Evolutionary conservation across 257 asterid species (phyloP), one percentile per base, ranked within the genome.

Genomic region (Cinchona pubescens): DNA sequence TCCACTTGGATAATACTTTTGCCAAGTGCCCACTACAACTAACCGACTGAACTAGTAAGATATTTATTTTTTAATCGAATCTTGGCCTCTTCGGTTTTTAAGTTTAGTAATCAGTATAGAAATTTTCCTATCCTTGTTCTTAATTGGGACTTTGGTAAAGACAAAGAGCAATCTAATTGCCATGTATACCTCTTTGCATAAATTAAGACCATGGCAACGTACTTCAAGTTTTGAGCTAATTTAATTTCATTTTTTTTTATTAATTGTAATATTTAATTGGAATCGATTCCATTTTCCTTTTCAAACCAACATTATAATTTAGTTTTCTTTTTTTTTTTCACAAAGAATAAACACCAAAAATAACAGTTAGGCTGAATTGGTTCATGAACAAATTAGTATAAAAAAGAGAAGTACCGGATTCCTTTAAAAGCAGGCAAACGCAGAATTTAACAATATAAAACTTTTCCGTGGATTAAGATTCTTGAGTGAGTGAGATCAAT

Each of bases 1-100:
- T 69, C 73, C 55, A 43, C 42, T 29, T n/a, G 72, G 49, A 43
- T 64, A 79, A 55, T 64, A 69, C 71, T 73, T 60, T 72, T 77
- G 73, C 82, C 70, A 34, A 76, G 72, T 69, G 67, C 72, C 85
- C 84, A 83, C 84, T 82, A 74, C 79, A 82, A 69, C 77, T 42
- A 76, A 56, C 69, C 61, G 8, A 29, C 58, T 56, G 34, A 60
- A 51, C 59, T 69, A 48, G 53, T 6, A 5, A 58, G 19, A 62
- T 38, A 59, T 27, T 55, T 55, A 10, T 40, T 38, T 37, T 30
- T 40, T 8, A 30, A 16, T 29, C n/a, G 25, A 53, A 58, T 29
- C 58, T 72, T 59, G 58, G 27, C 40, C 69, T 58, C 10, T 3
- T 21, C 3, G 10, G n/a, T n/a, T 66, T 35, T 66, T 7, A 38